Base-by-base conservation (phyloP, 2,329 filamentous ascomycete genomes). In the Trichophyton verrucosum region DNA sequence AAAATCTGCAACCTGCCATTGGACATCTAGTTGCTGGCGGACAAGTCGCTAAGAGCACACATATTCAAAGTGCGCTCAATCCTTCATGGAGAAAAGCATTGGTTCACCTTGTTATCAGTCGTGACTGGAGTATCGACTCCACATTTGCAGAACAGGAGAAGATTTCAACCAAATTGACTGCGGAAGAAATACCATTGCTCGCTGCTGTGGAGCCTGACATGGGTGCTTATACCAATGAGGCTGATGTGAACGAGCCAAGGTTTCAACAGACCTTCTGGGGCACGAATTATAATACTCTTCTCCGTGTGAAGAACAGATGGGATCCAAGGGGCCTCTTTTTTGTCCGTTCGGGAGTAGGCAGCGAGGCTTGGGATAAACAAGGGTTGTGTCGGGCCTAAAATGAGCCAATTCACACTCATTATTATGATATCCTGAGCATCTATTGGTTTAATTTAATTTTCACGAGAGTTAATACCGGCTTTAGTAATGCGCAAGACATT, bases 311-410 rank as follows among this genome's bases (percentile, higher is more conserved):
- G 70, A 63, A 67, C 8, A 72, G 74, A 60, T 77, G 73, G 64
- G 76, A 78, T 63, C 75, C 75, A 3, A 47, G 70, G 0, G 68
- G 68, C 2, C 59, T 82, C 6, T 80, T 80, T 40, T 80, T 80
- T 59, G 78, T 75, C 9, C 66, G 66, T 4, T 76, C 74, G n/a
- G 77, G 73, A 3, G 80, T 83, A 64, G 59, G 61, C n/a, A 63
- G 61, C 44, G 61, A 63, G 33, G 3, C 42, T 40, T 63, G 61
- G 59, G 61, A 63, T 46, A 42, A 57, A 22, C 17, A 63, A 15
- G 61, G 59, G 3, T 24, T 61, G 24, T 63, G 61, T 47, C 59
- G 61, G n/a, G 49, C 46, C 36, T 44, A 36, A 53, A 30, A 38
- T 38, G 33, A 33, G 27, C 33, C 13, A 17, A 55, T 55, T 9